These are phyloP conservation scores for Arctium minus DNA, from an alignment of 129 eudicot species.

Conservation along the genomic window DNA sequence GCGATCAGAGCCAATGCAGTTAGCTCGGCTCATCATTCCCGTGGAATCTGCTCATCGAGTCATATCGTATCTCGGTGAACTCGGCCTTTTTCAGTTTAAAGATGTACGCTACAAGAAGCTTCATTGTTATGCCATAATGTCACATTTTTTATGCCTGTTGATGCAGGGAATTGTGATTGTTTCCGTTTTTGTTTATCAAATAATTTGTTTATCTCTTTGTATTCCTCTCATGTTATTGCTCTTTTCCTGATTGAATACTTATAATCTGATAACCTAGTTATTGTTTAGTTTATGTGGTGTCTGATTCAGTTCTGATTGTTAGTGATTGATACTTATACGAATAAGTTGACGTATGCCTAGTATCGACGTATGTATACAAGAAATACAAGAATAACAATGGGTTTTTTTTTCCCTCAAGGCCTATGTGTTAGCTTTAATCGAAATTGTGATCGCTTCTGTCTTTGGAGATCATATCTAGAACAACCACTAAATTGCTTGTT, in stretches of 20 bases:
- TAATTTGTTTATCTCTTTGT: background rate
- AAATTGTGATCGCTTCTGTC: too few relatives aligned
- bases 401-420: background rate
- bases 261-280: background rate
- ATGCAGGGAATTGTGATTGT: background rate
- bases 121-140: background rate
- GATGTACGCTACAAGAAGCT: conserved; percentile 49
- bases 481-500: too few relatives aligned
- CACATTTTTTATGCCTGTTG: background rate
- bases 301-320: background rate
- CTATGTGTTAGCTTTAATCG: too few relatives aligned
- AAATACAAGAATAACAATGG: too few relatives aligned
- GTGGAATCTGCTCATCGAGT: conserved; percentile 74
- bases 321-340: background rate
- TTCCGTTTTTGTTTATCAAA: background rate
- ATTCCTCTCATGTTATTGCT: background rate
- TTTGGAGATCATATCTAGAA: too few relatives aligned
- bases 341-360: background rate
- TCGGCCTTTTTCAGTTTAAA: conserved; percentile 74
- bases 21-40: conserved; percentile 72
- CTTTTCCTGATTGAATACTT: background rate
- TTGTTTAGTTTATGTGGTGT: background rate
- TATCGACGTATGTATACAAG: background rate
- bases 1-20: conserved; percentile 80
- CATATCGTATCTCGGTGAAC: conserved; percentile 81